Evolutionary conservation across 192 early-diverging fungal genomes (phyloP).

Genomic region (Rhizoclosmatium sp.): DNA sequence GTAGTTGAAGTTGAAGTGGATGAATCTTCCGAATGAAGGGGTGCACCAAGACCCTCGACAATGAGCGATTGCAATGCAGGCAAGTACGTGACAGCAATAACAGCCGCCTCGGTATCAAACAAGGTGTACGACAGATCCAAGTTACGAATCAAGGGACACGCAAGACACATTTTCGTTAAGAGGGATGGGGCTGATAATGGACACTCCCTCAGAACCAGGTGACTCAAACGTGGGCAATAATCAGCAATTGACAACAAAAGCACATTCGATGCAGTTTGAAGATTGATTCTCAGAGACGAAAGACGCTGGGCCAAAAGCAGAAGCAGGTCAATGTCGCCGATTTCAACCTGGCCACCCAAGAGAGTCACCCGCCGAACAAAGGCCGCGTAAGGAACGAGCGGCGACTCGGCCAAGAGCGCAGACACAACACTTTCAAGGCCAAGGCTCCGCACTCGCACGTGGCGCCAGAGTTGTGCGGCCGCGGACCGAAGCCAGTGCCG

Average conservation of each 20-base stretch:
- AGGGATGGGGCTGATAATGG: constrained; percentile 42
- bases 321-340: constrained; percentile 53
- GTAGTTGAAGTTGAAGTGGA: background rate
- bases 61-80: constrained; percentile 20
- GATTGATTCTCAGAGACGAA: constrained; percentile 1
- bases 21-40: background rate
- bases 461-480: constrained; percentile 2
- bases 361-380: background rate
- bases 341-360: constrained; percentile 33
- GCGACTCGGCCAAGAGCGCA: constrained; percentile 9
- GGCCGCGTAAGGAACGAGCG: constrained; percentile 20
- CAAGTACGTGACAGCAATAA: constrained; percentile 28
- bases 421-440: background rate
- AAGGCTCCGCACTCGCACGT: background rate
- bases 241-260: constrained; percentile 48
- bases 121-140: constrained; percentile 46
- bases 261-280: constrained; percentile 41
- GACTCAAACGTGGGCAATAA: constrained; percentile 23
- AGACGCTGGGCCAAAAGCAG: constrained; percentile 46
- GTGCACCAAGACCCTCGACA: constrained; percentile 35
- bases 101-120: constrained; percentile 20
- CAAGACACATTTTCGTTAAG: constrained; percentile 16
- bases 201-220: constrained; percentile 39
- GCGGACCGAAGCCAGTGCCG: background rate
- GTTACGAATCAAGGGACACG: constrained; percentile 22